These are phyloP conservation scores for Scheffersomyces segobiensis DNA, from an alignment of 1,139 yeast genomes.

Conservation along the genomic window DNA sequence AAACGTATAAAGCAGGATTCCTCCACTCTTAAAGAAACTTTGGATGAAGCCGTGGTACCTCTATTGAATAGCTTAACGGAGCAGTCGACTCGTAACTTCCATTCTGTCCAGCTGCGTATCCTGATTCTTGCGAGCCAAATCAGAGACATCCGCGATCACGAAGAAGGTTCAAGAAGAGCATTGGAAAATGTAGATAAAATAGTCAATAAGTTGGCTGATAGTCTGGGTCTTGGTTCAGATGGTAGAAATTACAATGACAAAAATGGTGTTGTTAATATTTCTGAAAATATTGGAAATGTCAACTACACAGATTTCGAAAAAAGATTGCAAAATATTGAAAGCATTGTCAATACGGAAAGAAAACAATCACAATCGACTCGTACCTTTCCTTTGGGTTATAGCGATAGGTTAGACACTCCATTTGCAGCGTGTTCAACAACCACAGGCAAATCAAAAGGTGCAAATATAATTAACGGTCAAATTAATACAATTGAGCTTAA, in stretches of 20 bases:
- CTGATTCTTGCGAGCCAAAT: not conserved
- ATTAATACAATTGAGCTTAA: conserved; percentile 2
- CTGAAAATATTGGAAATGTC: not conserved
- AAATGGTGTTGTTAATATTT: not conserved
- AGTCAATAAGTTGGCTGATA: not conserved
- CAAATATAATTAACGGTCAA: not conserved
- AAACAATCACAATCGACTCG: not conserved
- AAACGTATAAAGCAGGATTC: conserved; percentile 35
- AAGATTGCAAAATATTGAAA: not conserved
- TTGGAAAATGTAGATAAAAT: not conserved
- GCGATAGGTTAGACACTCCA: not conserved
- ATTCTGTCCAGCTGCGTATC: not conserved
- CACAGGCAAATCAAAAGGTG: not conserved
- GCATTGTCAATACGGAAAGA: not conserved
- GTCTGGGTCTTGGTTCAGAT: not conserved
- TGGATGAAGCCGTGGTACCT: conserved; percentile 4
- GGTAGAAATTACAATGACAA: not conserved
- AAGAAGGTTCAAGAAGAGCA: not conserved
- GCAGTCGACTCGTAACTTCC: not conserved
- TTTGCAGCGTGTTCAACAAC: not conserved
- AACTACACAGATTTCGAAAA: not conserved
- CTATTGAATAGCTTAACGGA: not conserved
- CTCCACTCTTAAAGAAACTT: conserved; percentile 23
- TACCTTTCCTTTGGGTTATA: not conserved
- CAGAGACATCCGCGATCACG: not conserved